Evolutionary conservation across 495 filamentous ascomycete species (phyloP).

Genomic region (Penicillium silybi): DNA sequence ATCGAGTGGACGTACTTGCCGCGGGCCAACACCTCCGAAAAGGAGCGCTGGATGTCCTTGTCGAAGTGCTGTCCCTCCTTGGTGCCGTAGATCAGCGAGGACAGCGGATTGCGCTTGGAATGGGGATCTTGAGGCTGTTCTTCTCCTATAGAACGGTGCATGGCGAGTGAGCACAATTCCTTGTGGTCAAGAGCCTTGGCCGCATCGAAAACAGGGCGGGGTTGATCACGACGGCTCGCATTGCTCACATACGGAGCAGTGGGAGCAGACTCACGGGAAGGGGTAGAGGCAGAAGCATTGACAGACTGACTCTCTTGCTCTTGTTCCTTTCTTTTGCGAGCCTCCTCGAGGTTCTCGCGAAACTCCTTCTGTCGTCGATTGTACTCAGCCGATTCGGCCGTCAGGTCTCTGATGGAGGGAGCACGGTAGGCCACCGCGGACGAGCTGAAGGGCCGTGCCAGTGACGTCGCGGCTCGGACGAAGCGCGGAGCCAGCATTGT

Average conservation of each 20-base stretch:
- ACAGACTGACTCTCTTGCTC: slow-evolving; percentile 80
- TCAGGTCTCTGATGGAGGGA: slow-evolving; percentile 84
- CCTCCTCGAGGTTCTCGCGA: slow-evolving; percentile 73
- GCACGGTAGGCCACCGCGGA: slow-evolving; percentile 52
- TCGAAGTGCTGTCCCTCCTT: slow-evolving; percentile 91
- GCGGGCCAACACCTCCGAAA: slow-evolving; percentile 86
- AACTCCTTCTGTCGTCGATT: slow-evolving; percentile 79
- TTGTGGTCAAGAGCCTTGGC: slow-evolving; percentile 36
- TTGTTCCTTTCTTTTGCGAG: slow-evolving; percentile 69
- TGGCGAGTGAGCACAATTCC: slow-evolving; percentile 66
- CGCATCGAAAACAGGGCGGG: slow-evolving; percentile 35
- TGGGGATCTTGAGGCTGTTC: slow-evolving; percentile 45
- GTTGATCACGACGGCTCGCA: slow-evolving; percentile 39
- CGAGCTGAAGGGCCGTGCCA: slow-evolving; percentile 59
- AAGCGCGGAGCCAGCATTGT: slow-evolving; percentile 50
- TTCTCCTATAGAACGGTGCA: slow-evolving; percentile 49
- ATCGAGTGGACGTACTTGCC: slow-evolving; percentile 99
- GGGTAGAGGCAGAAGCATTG: slow-evolving; percentile 43
- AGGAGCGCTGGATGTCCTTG: slow-evolving; percentile 89
- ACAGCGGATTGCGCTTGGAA: slow-evolving; percentile 48
- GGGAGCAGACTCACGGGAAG: slow-evolving; percentile 50
- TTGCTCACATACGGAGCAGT: slow-evolving; percentile 55
- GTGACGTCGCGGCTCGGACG: slow-evolving; percentile 43
- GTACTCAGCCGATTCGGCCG: slow-evolving; percentile 68
- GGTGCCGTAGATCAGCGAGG: slow-evolving; percentile 89